Base-by-base conservation (phyloP, 1,139 yeast species). In the Taiozyma sp. region DNA sequence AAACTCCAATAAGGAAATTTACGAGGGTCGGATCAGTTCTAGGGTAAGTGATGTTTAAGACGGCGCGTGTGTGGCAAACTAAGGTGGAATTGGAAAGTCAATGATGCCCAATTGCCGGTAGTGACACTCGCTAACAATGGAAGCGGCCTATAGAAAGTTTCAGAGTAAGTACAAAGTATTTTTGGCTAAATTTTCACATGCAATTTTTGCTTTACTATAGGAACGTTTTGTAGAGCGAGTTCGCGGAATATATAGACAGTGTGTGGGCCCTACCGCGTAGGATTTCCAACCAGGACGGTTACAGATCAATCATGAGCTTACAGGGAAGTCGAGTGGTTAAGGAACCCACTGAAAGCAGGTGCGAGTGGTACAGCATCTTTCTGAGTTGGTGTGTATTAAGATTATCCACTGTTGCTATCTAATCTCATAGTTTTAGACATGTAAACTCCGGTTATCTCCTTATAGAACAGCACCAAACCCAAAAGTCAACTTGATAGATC, bases 391-490 rank as follows among this genome's bases (percentile, higher is more conserved):
- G 4, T 14, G 19, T 5, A 1, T n/a, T 14, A 12, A 12, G 34
- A n/a, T 32, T 4, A 32, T 32, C 12, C n/a, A 4, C 4, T 13
- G 1, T 32, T 32, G 9, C 36, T n/a, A n/a, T 32, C 19, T 32
- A n/a, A 32, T 14, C 7, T 3, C 34, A 30, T 12, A 30, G 34
- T n/a, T 30, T 2, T 30, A 30, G n/a, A 13, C 34, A 32, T 6
- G 36, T 13, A 13, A 32, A 14, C 36, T 32, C 36, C 36, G 19
- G 36, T n/a, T 32, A 32, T 32, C 36, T 32, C 19, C 19, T 45
- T 43, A 60, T 56, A 86, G 71, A 14, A 87, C 91, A n/a, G 90
- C 87, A 23, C 95, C 98, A 68, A 87, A 92, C 1, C 99, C 98
- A 70, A 93, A 93, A 0, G 97, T 87, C 45, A 90, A 66, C 74